Percentiles rank a stretch among this genome's conserved stretches.
Evolutionary conservation across 2,329 filamentous ascomycete species (phyloP).

Genomic region (Neodidymelliopsis sp.): DNA sequence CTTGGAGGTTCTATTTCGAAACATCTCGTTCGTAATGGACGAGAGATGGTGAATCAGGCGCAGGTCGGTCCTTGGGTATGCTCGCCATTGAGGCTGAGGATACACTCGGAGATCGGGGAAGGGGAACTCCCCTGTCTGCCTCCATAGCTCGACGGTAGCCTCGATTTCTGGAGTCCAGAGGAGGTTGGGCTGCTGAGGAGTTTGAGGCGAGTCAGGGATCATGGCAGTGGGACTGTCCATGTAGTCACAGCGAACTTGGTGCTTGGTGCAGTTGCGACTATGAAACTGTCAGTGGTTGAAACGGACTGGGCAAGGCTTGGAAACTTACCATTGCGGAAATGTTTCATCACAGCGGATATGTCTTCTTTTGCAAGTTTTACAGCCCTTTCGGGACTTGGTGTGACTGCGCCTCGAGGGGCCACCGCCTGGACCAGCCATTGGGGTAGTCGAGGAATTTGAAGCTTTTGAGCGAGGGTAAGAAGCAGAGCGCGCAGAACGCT

Average conservation of each 20-base stretch:
- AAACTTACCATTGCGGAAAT: slow-evolving; percentile 89
- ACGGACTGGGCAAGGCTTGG: neutral
- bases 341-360: slow-evolving; percentile 98
- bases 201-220: slow-evolving; percentile 59
- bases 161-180: slow-evolving; percentile 90
- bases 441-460: slow-evolving; percentile 8
- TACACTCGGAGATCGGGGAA: slow-evolving; percentile 82
- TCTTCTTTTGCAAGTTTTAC: slow-evolving; percentile 95
- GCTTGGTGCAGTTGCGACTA: slow-evolving; percentile 98
- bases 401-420: slow-evolving; percentile 91
- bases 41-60: slow-evolving; percentile 91
- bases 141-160: slow-evolving; percentile 81
- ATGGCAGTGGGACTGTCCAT: slow-evolving; percentile 82
- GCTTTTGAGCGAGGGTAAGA: slow-evolving; percentile 23
- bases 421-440: slow-evolving; percentile 92
- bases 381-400: slow-evolving; percentile 98
- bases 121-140: slow-evolving; percentile 81
- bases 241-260: slow-evolving; percentile 98
- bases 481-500: slow-evolving; percentile 21
- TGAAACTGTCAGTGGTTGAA: slow-evolving; percentile 28
- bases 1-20: slow-evolving; percentile 76
- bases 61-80: slow-evolving; percentile 78
- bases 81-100: slow-evolving; percentile 74
- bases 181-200: slow-evolving; percentile 67
- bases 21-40: slow-evolving; percentile 83